A percentile compares a stretch with the other conserved stretches of the same genome.
phyloP scores from a whole-genome alignment of 192 early-diverging fungal genomes.

The Pilaira anomala region DNA sequence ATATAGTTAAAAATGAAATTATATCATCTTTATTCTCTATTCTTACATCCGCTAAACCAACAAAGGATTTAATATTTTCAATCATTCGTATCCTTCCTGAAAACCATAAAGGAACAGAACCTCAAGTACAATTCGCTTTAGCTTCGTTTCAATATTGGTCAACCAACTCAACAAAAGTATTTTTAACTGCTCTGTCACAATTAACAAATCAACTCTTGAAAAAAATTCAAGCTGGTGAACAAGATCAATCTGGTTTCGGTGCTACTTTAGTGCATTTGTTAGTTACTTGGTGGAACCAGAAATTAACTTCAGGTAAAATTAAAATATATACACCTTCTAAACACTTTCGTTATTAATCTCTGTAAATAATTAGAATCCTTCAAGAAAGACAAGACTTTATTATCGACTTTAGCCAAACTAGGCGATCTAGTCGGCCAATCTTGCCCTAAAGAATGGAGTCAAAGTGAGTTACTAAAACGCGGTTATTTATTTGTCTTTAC shows the following conservation, averaged over 20 bases:
- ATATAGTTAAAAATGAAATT: conserved; percentile 12
- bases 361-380: conserved; percentile 11
- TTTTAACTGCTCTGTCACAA: neutral
- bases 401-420: neutral
- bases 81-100: conserved; percentile 8
- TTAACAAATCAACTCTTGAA: neutral
- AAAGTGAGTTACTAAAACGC: neutral
- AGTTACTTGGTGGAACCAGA: conserved; percentile 10
- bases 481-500: no score
- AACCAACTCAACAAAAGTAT: neutral
- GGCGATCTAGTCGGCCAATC: neutral
- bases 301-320: neutral
- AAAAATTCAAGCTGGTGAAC: neutral
- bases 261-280: neutral
- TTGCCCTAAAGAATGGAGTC: conserved; percentile 23
- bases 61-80: conserved; percentile 3
- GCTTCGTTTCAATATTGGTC: conserved; percentile 7
- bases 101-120: neutral
- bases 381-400: conserved; percentile 5
- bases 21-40: conserved; percentile 6
- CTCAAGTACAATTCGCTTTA: conserved; percentile 1
- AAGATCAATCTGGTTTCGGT: neutral
- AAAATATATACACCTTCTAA: neutral
- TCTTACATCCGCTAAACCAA: neutral
- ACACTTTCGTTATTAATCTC: neutral